Evolutionary conservation across 148 eudicot species (phyloP).

Genomic region (Beta vulgaris): DNA sequence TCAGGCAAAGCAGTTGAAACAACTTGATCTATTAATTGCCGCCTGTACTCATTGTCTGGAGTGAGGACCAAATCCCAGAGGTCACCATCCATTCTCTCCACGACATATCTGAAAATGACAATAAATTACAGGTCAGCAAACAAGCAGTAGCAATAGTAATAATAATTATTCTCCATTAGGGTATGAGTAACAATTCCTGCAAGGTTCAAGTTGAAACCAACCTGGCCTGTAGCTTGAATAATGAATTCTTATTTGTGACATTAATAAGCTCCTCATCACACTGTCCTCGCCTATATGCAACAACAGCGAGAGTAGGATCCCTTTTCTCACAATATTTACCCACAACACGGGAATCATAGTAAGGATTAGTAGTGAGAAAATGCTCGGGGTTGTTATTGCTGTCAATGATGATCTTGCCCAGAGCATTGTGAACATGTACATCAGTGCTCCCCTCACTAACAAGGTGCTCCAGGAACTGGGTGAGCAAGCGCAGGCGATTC

Average conservation of each 20-base stretch:
- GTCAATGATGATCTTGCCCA: constrained; percentile 94
- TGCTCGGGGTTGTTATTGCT: constrained; percentile 98
- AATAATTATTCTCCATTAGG: no score
- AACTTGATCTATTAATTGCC: constrained; percentile 96
- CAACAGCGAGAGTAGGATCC: constrained; percentile 98
- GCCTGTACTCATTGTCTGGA: constrained; percentile 90
- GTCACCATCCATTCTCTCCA: constrained; percentile 93
- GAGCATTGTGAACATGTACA: constrained; percentile 95
- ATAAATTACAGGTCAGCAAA: neutral
- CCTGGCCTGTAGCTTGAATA: constrained; percentile 90
- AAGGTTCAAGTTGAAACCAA: constrained; percentile 20
- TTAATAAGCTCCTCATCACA: constrained; percentile 94
- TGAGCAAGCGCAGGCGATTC: constrained; percentile 91
- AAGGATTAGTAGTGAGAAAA: constrained; percentile 91
- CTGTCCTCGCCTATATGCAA: constrained; percentile 93
- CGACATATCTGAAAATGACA: constrained; percentile 61
- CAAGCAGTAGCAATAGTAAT: neutral
- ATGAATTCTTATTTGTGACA: constrained; percentile 90
- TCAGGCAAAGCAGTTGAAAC: constrained; percentile 99
- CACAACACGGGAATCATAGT: constrained; percentile 96
- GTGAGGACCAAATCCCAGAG: constrained; percentile 89
- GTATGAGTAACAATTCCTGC: neutral
- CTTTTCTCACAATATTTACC: constrained; percentile 99
- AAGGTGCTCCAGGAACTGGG: constrained; percentile 95
- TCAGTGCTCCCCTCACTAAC: constrained; percentile 98